Percentiles rank a stretch among this genome's conserved stretches.
phyloP scores from a whole-genome alignment of 2,329 filamentous ascomycete species.

The Claviceps humidiphila region DNA sequence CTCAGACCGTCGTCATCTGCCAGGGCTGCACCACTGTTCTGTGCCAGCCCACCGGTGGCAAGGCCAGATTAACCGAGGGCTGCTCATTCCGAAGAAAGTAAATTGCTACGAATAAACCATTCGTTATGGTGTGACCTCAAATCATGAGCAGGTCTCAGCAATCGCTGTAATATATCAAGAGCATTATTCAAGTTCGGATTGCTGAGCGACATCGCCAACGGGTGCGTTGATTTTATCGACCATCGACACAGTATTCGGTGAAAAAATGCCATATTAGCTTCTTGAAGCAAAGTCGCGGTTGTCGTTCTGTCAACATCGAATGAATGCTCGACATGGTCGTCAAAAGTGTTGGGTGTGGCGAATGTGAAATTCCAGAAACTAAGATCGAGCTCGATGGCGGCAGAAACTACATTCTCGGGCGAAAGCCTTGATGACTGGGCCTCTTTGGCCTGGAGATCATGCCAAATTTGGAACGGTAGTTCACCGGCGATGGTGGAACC shows the following conservation, averaged over 20 bases:
- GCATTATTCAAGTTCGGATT: no score
- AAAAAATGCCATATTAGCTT: constrained; percentile 1
- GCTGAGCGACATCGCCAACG: no score
- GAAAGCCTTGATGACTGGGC: neutral
- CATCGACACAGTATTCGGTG: no score
- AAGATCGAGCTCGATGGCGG: neutral
- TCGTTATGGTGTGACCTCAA: no score
- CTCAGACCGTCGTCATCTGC: constrained; percentile 99
- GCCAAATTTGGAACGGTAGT: constrained; percentile 25
- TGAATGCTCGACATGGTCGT: constrained; percentile 1
- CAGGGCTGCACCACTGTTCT: constrained; percentile 98
- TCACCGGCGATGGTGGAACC: constrained; percentile 8
- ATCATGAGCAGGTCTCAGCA: no score
- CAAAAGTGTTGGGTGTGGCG: neutral
- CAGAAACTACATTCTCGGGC: neutral
- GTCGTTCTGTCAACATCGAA: neutral
- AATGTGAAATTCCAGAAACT: constrained; percentile 1
- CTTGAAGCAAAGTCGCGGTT: neutral
- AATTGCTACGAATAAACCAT: no score
- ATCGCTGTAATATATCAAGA: no score
- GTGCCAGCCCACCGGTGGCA: constrained; percentile 98
- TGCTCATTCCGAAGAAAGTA: constrained; percentile 99
- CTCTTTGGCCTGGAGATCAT: constrained; percentile 6
- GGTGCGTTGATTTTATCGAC: no score
- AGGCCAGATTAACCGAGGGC: constrained; percentile 97